Percentiles rank a stretch among this genome's conserved stretches.
These are phyloP conservation scores for Neurospora crassa DNA, from an alignment of 2,329 filamentous ascomycete species.

Conservation along the genomic window DNA sequence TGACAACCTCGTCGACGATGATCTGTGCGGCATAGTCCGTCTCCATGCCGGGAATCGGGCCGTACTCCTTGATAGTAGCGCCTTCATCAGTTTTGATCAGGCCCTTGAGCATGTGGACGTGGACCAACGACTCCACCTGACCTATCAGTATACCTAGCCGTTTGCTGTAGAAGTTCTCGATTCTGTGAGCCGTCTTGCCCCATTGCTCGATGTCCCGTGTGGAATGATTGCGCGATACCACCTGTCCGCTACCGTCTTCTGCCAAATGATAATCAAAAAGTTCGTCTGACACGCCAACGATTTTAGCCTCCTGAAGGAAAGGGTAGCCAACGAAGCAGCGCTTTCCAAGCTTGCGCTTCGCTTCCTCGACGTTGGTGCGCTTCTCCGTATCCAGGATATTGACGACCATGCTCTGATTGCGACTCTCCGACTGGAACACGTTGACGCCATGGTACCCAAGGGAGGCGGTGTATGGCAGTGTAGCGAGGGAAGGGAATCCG, in stretches of 20 bases:
- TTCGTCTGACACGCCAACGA: constrained; percentile 83
- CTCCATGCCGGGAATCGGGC: constrained; percentile 73
- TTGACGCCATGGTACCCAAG: constrained; percentile 84
- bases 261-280: constrained; percentile 78
- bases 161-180: constrained; percentile 85
- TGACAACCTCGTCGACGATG: constrained; percentile 80
- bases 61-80: constrained; percentile 88
- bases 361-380: constrained; percentile 60
- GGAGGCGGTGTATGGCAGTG: constrained; percentile 70
- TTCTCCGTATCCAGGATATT: constrained; percentile 68
- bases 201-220: constrained; percentile 73
- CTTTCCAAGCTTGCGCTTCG: constrained; percentile 72
- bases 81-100: constrained; percentile 84
- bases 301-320: constrained; percentile 88
- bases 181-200: constrained; percentile 70
- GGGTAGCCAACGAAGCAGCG: constrained; percentile 89
- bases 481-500: constrained; percentile 86
- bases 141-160: constrained; percentile 82
- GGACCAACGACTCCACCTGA: constrained; percentile 76
- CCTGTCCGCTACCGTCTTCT: constrained; percentile 48
- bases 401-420: constrained; percentile 92
- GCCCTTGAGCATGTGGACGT: constrained; percentile 90
- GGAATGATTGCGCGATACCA: constrained; percentile 61
- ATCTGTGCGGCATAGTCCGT: constrained; percentile 86
- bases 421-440: constrained; percentile 91